A percentile compares a stretch with the other conserved stretches of the same genome.
Evolutionary conservation across 441 rosid species (phyloP).

Genomic region (Aquilaria agallochum): DNA sequence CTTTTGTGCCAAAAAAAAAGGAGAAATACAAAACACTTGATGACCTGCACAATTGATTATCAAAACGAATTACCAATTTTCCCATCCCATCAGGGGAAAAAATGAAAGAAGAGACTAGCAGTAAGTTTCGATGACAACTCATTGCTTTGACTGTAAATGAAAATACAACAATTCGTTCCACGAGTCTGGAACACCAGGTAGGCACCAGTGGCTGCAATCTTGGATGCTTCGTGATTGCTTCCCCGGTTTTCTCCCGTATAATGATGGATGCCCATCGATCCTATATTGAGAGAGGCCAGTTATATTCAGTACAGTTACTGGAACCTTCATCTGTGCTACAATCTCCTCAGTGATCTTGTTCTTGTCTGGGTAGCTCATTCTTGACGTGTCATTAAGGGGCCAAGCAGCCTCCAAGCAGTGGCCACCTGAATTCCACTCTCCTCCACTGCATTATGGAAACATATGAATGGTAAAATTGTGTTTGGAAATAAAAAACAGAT

Average conservation of each 20-base stretch:
- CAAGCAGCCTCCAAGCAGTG: slow-evolving; percentile 67
- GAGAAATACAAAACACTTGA: too few relatives aligned
- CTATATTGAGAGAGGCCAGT: slow-evolving; percentile 66
- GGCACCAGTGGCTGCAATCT: slow-evolving; percentile 85
- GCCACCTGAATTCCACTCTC: slow-evolving; percentile 91
- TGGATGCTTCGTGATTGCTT: slow-evolving; percentile 37
- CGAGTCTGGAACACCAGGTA: slow-evolving; percentile 70
- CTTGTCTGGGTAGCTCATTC: slow-evolving; percentile 38
- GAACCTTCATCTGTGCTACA: slow-evolving; percentile 67
- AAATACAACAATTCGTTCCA: slow-evolving; percentile 71
- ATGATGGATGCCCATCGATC: slow-evolving; percentile 82
- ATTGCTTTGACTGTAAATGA: slow-evolving; percentile 43
- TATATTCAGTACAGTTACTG: slow-evolving; percentile 61
- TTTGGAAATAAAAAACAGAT: neutral
- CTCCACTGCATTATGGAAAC: slow-evolving; percentile 47
- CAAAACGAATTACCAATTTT: too few relatives aligned
- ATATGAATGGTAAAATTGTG: slow-evolving; percentile 13
- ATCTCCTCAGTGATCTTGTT: slow-evolving; percentile 46
- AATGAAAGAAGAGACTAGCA: too few relatives aligned
- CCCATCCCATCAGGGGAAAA: too few relatives aligned
- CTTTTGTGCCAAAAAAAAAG: too few relatives aligned
- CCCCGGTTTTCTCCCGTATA: slow-evolving; percentile 44
- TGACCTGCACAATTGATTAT: too few relatives aligned
- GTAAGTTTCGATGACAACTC: too few relatives aligned
- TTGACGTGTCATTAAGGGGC: slow-evolving; percentile 44